Conservation (phyloP, 2,329 filamentous ascomycete genomes). For the Ascochyta clinopodiicola region DNA sequence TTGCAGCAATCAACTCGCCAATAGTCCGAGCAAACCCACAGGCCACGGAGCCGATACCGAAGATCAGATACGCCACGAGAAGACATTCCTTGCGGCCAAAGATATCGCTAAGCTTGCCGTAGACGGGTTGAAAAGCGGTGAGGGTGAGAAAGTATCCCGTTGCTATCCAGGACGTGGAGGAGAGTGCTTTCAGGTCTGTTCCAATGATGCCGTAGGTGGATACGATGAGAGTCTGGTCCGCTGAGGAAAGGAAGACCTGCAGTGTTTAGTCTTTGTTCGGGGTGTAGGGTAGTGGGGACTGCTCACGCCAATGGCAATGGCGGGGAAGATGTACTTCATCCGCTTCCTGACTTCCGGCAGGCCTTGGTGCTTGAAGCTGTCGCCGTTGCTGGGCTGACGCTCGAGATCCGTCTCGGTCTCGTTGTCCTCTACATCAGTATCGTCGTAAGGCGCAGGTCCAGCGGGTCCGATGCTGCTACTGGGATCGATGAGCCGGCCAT, state of each 20-base stretch:
- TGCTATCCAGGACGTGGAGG: slow-evolving; percentile 78
- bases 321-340: slow-evolving; percentile 66
- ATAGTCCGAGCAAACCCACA: slow-evolving; percentile 71
- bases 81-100: slow-evolving; percentile 72
- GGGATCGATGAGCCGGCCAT: slow-evolving; percentile 24
- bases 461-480: slow-evolving; percentile 35
- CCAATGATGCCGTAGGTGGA: slow-evolving; percentile 81
- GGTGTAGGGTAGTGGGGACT: not conserved
- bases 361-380: slow-evolving; percentile 51
- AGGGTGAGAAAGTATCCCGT: slow-evolving; percentile 73
- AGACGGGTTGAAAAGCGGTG: slow-evolving; percentile 77
- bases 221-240: slow-evolving; percentile 79
- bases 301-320: slow-evolving; percentile 67
- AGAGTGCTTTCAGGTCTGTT: slow-evolving; percentile 75
- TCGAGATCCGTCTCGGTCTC: slow-evolving; percentile 44
- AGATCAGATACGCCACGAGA: slow-evolving; percentile 68
- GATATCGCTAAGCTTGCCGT: slow-evolving; percentile 73
- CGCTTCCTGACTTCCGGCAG: slow-evolving; percentile 57
- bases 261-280: not conserved
- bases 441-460: slow-evolving; percentile 15
- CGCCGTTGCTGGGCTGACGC: slow-evolving; percentile 42
- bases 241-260: slow-evolving; percentile 73
- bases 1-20: slow-evolving; percentile 68
- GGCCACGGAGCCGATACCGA: slow-evolving; percentile 68
- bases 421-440: slow-evolving; percentile 12